Conservation (phyloP, 2,329 filamentous ascomycete species). For the Phaeosphaeriaceae sp. region DNA sequence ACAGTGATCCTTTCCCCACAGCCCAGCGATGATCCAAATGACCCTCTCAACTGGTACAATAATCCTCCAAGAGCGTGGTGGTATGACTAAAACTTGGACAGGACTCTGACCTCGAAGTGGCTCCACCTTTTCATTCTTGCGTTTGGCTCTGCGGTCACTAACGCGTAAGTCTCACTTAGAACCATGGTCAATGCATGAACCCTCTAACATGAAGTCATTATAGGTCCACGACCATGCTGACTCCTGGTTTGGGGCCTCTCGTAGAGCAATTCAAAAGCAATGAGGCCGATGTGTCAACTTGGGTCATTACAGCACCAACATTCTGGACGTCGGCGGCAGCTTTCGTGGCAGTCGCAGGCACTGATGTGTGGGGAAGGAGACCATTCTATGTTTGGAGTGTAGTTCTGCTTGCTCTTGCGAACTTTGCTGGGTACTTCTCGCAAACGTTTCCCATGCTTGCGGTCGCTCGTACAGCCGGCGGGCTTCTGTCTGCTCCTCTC, state of each 20-base stretch:
- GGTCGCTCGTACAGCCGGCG: constrained; percentile 14
- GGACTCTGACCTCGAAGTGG: constrained; percentile 13
- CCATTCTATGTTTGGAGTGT: constrained; percentile 15
- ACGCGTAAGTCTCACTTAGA: constrained; percentile 11
- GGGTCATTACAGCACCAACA: constrained; percentile 18
- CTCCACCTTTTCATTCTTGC: constrained; percentile 14
- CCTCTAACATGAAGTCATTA: constrained; percentile 1
- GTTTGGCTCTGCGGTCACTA: constrained; percentile 19
- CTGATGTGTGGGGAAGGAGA: constrained; percentile 18
- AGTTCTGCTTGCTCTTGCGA: constrained; percentile 13
- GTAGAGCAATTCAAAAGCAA: constrained; percentile 15
- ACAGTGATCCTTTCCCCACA: constrained; percentile 8
- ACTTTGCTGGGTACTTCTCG: constrained; percentile 14
- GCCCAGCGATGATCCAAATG: constrained; percentile 13
- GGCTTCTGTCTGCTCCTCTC: constrained; percentile 17
- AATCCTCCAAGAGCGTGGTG: not conserved
- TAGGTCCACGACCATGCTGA: constrained; percentile 18
- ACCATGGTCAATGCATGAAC: not conserved
- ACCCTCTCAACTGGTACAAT: constrained; percentile 18
- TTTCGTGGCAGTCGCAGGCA: constrained; percentile 15
- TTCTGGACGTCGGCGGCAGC: constrained; percentile 21
- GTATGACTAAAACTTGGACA: not conserved
- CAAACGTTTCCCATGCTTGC: constrained; percentile 14
- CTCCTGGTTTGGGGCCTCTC: constrained; percentile 15
- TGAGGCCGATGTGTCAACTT: constrained; percentile 14